Conservation (phyloP, 2,329 filamentous ascomycete genomes). For the Ceratocystis alfenasii region DNA sequence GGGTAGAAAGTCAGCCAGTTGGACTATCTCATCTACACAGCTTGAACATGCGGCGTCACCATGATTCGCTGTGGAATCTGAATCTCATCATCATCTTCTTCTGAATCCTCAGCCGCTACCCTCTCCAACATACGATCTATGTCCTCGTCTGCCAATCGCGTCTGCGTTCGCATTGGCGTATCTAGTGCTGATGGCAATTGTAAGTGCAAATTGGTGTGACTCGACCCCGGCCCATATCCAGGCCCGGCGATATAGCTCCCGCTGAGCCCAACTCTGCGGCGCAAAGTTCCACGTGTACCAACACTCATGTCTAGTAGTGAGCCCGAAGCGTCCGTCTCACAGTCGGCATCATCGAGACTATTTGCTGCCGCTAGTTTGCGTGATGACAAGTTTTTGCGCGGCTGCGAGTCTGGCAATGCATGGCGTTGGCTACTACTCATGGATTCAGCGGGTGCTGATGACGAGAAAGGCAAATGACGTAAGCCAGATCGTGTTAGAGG, state of each 20-base stretch:
- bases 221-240: constrained; percentile 21
- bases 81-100: constrained; percentile 45
- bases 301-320: constrained; percentile 22
- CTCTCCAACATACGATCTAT: constrained; percentile 48
- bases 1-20: not conserved
- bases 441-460: constrained; percentile 22
- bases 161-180: constrained; percentile 31
- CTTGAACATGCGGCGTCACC: constrained; percentile 14
- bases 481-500: constrained; percentile 25
- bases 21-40: constrained; percentile 6
- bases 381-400: constrained; percentile 42
- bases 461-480: constrained; percentile 19
- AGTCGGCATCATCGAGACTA: constrained; percentile 23
- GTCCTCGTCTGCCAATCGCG: constrained; percentile 41
- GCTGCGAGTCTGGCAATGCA: constrained; percentile 37
- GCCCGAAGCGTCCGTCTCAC: constrained; percentile 30
- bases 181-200: constrained; percentile 40
- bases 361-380: constrained; percentile 33
- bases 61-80: constrained; percentile 38
- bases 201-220: constrained; percentile 33
- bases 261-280: constrained; percentile 25
- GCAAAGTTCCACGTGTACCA: constrained; percentile 12
- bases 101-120: constrained; percentile 37
- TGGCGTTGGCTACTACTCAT: constrained; percentile 25
- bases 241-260: not conserved